Evolutionary conservation across 164 flowering plant species (phyloP), one percentile per base, ranked within the genome.

Genomic region (Magnolia changhungtana): DNA sequence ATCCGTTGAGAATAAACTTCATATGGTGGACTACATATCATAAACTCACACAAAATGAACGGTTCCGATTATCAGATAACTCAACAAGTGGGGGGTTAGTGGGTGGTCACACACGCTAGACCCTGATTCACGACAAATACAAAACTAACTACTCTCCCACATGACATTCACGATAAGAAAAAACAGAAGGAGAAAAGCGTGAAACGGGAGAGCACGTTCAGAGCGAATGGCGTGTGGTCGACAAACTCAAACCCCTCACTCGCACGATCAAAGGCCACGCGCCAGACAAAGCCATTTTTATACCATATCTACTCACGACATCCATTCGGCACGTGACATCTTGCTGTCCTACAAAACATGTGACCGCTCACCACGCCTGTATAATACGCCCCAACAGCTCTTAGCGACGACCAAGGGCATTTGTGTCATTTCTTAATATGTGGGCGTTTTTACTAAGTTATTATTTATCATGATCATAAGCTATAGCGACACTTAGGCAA

Each of bases 221-320:
- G 50, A 37, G 14, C 49, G 18, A 68, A 31, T 14, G 71, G 50
- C 8, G 16, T 9, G 71, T 37, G 20, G 7, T 68, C 71, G 71
- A 68, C 71, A 68, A 68, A 37, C 20, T 29, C 71, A 31, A 37
- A 55, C 61, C 61, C 71, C 71, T 68, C 71, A 31, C 50, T 68
- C 71, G 29, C 71, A 68, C 71, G 71, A 31, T 37, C 19, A 68
- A 68, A 55, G 49, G 29, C 71, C 71, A 68, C 51, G 50, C 71
- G 71, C 50, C n/a, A 31, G 71, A 31, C 71, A 68, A 55, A 29
- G 71, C 71, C 29, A 24, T 31, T 68, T 24, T 68, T 19, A 37
- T 16, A 7, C 16, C 67, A 20, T 23, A 65, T 65, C 63, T 59
- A 4, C 20, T 68, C 67, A 64, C 21, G 8, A 64, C 67, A n/a